A percentile compares a stretch with the other conserved stretches of the same genome.
Evolutionary conservation across 2,329 filamentous ascomycete species (phyloP).

Genomic region (Sclerotiophoma versabilis): DNA sequence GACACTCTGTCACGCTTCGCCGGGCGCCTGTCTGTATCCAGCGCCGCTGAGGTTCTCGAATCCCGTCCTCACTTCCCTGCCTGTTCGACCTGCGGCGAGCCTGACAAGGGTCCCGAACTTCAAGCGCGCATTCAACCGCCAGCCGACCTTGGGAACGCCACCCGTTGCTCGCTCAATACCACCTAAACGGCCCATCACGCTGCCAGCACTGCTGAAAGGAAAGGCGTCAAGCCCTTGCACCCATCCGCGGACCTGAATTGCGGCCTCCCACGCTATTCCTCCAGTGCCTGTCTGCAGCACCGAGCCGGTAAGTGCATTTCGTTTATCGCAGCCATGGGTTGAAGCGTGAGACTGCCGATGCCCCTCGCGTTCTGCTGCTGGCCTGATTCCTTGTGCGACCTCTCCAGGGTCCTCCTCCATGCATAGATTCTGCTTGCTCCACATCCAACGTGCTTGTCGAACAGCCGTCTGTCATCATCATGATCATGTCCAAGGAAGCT

Average conservation of each 20-base stretch:
- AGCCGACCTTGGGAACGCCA: slow-evolving; percentile 16
- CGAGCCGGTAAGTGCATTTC: slow-evolving; percentile 30
- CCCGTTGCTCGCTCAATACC: slow-evolving; percentile 30
- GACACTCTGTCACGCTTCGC: background rate
- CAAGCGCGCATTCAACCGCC: slow-evolving; percentile 7
- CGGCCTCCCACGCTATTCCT: slow-evolving; percentile 28
- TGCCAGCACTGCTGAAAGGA: slow-evolving; percentile 8
- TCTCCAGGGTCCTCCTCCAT: background rate
- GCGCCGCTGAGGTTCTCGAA: background rate
- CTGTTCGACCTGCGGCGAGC: background rate
- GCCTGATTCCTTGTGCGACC: slow-evolving; percentile 4
- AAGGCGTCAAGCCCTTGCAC: slow-evolving; percentile 14
- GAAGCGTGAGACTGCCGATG: slow-evolving; percentile 2
- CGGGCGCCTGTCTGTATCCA: slow-evolving; percentile 8
- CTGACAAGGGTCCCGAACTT: slow-evolving; percentile 4
- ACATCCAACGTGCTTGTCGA: slow-evolving; percentile 4
- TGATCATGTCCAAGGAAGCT: slow-evolving; percentile 8
- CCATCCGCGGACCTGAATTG: slow-evolving; percentile 17
- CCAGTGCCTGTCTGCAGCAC: slow-evolving; percentile 13
- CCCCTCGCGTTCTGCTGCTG: slow-evolving; percentile 11
- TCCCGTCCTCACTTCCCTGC: background rate
- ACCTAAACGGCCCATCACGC: slow-evolving; percentile 17
- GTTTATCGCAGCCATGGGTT: slow-evolving; percentile 11
- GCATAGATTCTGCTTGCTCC: background rate
- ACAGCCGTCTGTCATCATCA: background rate